Evolutionary conservation across 371 early-diverging fungal genomes (phyloP).

Genomic region (Mortierella sp.): DNA sequence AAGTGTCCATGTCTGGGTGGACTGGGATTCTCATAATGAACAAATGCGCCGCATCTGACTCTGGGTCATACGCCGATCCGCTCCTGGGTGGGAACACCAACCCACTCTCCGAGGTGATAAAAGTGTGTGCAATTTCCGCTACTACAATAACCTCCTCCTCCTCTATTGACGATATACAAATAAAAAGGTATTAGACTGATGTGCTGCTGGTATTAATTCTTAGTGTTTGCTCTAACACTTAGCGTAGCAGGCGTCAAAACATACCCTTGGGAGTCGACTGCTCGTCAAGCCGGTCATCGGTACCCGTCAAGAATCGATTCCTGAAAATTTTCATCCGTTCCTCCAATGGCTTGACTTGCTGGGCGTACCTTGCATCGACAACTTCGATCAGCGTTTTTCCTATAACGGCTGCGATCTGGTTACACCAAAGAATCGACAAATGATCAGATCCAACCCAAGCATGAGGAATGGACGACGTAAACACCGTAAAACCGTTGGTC

Average conservation of each 20-base stretch:
- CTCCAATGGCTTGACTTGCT: constrained; percentile 76
- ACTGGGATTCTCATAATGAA: constrained; percentile 49
- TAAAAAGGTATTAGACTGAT: neutral
- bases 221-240: neutral
- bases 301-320: constrained; percentile 69
- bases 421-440: constrained; percentile 92
- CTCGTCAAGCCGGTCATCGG: constrained; percentile 63
- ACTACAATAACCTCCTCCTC: constrained; percentile 59
- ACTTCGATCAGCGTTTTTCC: constrained; percentile 72
- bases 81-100: constrained; percentile 52
- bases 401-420: constrained; percentile 83
- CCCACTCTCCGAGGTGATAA: constrained; percentile 12
- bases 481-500: constrained; percentile 82
- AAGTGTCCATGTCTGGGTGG: constrained; percentile 53
- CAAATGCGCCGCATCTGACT: constrained; percentile 52
- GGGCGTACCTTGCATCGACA: constrained; percentile 75
- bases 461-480: constrained; percentile 84
- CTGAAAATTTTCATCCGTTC: constrained; percentile 78
- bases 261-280: constrained; percentile 15
- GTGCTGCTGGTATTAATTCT: neutral
- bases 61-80: constrained; percentile 18
- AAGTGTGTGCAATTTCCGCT: constrained; percentile 41
- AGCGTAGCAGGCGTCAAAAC: neutral
- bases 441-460: constrained; percentile 96
- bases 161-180: constrained; percentile 31